Conservation (phyloP, 2,329 filamentous ascomycete genomes). For the Shiraia sp. region DNA sequence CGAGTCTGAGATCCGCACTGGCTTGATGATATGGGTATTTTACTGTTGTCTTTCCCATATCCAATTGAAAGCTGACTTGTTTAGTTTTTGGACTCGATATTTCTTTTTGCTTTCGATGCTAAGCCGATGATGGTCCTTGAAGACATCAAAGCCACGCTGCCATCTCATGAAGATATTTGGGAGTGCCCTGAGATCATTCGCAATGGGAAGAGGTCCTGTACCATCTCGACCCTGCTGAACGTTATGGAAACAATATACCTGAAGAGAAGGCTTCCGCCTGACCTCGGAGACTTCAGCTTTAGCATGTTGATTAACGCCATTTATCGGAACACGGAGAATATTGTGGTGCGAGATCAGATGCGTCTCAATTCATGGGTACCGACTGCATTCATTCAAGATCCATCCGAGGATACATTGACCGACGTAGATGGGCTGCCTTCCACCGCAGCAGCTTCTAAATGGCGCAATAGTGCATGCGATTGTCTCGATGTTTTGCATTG, state of each 20-base stretch:
- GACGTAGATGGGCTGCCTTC: conserved; percentile 51
- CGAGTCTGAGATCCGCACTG: conserved; percentile 8
- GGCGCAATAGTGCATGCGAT: conserved; percentile 53
- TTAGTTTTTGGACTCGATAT: conserved; percentile 8
- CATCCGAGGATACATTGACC: conserved; percentile 1
- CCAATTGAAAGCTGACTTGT: background rate
- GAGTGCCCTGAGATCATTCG: conserved; percentile 1
- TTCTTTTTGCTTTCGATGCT: conserved; percentile 11
- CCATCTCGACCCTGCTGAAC: conserved; percentile 5
- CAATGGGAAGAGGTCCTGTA: background rate
- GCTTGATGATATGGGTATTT: conserved; percentile 10
- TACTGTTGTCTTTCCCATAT: background rate
- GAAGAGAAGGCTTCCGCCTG: conserved; percentile 51
- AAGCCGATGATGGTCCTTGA: conserved; percentile 12
- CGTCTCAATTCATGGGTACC: conserved; percentile 48
- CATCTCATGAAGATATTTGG: conserved; percentile 15
- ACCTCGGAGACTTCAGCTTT: conserved; percentile 55
- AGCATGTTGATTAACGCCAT: conserved; percentile 56
- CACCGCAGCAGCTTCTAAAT: conserved; percentile 53
- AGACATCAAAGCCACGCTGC: conserved; percentile 8
- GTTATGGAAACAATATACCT: conserved; percentile 54
- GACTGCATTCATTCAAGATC: conserved; percentile 20
- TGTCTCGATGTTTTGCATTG: conserved; percentile 62
- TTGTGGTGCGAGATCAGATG: conserved; percentile 50
- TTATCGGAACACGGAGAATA: conserved; percentile 55